Percentiles rank a stretch among this genome's conserved stretches.
Conservation (phyloP, 139 green algal species). For the Chlorella sp. region DNA sequence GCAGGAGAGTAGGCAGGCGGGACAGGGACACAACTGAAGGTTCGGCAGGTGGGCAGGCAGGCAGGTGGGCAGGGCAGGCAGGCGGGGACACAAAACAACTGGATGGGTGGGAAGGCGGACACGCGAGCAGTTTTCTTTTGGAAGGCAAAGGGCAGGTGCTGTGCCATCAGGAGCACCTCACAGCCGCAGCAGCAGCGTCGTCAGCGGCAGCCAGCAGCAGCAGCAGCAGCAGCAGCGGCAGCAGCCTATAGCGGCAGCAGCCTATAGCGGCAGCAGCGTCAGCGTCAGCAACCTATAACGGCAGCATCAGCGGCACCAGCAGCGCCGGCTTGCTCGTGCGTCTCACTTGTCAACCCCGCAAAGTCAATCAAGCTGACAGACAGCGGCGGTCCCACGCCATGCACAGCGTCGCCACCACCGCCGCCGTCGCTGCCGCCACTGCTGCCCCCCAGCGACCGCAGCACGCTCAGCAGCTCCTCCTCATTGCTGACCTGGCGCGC, state of each 20-base stretch:
- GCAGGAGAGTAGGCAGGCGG: neutral
- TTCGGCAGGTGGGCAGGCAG: neutral
- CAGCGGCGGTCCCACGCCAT: neutral
- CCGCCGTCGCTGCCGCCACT: neutral
- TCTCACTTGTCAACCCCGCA: constrained; percentile 1
- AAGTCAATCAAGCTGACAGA: constrained; percentile 32
- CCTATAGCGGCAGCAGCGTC: neutral
- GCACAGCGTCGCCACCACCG: neutral
- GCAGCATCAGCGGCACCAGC: neutral
- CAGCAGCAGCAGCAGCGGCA: no score
- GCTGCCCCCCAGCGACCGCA: neutral
- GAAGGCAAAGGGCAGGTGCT: no score
- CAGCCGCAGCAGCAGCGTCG: neutral
- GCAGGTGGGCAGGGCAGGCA: no score
- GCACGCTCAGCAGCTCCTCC: constrained; percentile 13
- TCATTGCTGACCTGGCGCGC: constrained; percentile 36
- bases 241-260: no score
- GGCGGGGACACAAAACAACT: no score
- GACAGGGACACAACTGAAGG: neutral
- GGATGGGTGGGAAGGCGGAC: no score
- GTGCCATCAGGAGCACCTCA: neutral
- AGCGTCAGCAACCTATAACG: no score
- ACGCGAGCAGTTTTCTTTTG: no score
- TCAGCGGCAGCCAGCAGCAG: no score
- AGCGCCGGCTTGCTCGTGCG: neutral